Evolutionary conservation across 768 basidiomycete species (phyloP).

Genomic region (Psilocybe subaeruginosa): DNA sequence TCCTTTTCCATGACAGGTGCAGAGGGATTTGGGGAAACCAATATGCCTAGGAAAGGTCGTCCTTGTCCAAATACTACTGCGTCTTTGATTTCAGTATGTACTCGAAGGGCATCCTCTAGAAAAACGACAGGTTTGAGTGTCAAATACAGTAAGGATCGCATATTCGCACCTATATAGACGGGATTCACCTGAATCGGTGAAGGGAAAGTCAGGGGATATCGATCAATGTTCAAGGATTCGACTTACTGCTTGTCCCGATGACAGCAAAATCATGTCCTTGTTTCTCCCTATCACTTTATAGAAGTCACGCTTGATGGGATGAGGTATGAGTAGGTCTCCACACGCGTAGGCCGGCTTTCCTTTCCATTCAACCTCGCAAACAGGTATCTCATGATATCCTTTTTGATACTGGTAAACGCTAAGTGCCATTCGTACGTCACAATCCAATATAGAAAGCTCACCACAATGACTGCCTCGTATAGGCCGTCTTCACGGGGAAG

Average conservation of each 20-base stretch:
- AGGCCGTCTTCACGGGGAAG: neutral
- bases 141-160: no score
- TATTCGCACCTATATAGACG: neutral
- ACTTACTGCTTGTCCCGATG: neutral
- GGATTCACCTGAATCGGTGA: neutral
- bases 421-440: neutral
- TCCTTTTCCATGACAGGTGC: neutral
- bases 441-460: neutral
- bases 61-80: neutral
- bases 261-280: conserved; percentile 2
- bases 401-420: neutral
- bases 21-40: neutral
- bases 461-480: neutral
- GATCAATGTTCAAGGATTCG: neutral
- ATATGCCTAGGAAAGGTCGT: neutral
- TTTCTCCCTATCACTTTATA: neutral
- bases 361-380: neutral
- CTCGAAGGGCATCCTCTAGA: neutral
- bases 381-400: neutral
- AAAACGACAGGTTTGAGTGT: no score
- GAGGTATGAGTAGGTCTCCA: neutral
- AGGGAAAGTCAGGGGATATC: neutral
- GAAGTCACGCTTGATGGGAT: neutral
- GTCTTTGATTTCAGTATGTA: neutral
- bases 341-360: neutral